A percentile compares a stretch with the other conserved stretches of the same genome.
Evolutionary conservation across 2,329 filamentous ascomycete species (phyloP).

Genomic region (Scedosporium boydii): DNA sequence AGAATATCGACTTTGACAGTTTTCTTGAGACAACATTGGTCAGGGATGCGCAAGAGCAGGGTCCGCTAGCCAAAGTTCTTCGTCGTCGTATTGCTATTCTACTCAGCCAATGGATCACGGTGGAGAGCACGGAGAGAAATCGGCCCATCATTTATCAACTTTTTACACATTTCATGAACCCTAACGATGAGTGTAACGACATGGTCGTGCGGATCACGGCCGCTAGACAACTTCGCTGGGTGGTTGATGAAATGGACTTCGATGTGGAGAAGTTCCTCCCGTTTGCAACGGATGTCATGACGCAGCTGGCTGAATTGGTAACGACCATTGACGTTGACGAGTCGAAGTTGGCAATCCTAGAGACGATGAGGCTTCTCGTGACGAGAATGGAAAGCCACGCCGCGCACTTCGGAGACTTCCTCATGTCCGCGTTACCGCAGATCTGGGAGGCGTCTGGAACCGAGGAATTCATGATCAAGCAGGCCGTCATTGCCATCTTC

Average conservation of each 20-base stretch:
- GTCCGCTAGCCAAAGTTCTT: constrained; percentile 64
- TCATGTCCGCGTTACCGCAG: constrained; percentile 69
- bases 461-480: constrained; percentile 87
- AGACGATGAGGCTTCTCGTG: constrained; percentile 75
- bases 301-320: constrained; percentile 66
- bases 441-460: constrained; percentile 75
- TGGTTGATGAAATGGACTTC: constrained; percentile 82
- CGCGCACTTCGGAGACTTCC: constrained; percentile 61
- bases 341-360: constrained; percentile 81
- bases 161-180: constrained; percentile 76
- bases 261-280: constrained; percentile 63
- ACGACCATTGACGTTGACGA: constrained; percentile 73
- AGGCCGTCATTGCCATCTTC: constrained; percentile 80
- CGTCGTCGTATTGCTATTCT: constrained; percentile 82
- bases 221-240: constrained; percentile 69
- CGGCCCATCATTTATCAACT: constrained; percentile 75
- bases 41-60: constrained; percentile 61
- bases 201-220: constrained; percentile 87
- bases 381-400: constrained; percentile 70
- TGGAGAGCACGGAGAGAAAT: constrained; percentile 61
- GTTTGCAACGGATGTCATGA: constrained; percentile 64
- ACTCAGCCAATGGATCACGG: constrained; percentile 78
- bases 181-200: constrained; percentile 72
- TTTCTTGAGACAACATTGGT: constrained; percentile 70
- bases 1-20: constrained; percentile 71